Percentiles rank a stretch among this genome's conserved stretches.
These are phyloP conservation scores for Fomitopsis palustris DNA, from an alignment of 1,284 basidiomycete genomes.

Conservation along the genomic window DNA sequence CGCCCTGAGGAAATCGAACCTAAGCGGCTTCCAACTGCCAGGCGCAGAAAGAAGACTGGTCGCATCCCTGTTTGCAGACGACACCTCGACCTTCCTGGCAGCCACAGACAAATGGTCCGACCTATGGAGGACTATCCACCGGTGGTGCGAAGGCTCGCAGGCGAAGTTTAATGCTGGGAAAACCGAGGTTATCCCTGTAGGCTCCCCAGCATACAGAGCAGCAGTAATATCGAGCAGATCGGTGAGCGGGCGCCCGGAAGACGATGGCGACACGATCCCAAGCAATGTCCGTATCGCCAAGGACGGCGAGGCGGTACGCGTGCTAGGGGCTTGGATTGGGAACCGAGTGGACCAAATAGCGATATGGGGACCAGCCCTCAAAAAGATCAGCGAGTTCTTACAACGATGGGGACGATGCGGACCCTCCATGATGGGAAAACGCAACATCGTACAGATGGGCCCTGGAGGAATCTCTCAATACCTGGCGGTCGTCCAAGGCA, in stretches of 20 bases:
- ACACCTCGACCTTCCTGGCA: conserved; percentile 3
- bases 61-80: conserved; percentile 5
- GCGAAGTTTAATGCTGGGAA: not conserved
- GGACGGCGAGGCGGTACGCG: conserved; percentile 22
- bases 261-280: not conserved
- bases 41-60: not conserved
- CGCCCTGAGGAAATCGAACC: conserved; percentile 24
- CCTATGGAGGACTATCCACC: not conserved
- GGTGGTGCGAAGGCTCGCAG: not conserved
- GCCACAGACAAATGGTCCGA: not conserved
- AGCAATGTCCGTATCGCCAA: conserved; percentile 11
- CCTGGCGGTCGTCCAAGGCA: conserved; percentile 10
- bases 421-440: conserved; percentile 17
- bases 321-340: conserved; percentile 28
- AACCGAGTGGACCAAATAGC: conserved; percentile 11
- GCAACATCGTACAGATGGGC: conserved; percentile 18
- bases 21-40: conserved; percentile 27
- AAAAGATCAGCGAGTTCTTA: conserved; percentile 11
- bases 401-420: conserved; percentile 15
- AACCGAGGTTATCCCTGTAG: not conserved
- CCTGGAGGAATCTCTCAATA: conserved; percentile 18
- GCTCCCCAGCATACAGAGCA: not conserved
- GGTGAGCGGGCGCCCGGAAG: not conserved
- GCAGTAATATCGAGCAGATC: not conserved
- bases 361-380: conserved; percentile 20